Evolutionary conservation across 768 basidiomycete genomes (phyloP).

Genomic region (Russula sp.): DNA sequence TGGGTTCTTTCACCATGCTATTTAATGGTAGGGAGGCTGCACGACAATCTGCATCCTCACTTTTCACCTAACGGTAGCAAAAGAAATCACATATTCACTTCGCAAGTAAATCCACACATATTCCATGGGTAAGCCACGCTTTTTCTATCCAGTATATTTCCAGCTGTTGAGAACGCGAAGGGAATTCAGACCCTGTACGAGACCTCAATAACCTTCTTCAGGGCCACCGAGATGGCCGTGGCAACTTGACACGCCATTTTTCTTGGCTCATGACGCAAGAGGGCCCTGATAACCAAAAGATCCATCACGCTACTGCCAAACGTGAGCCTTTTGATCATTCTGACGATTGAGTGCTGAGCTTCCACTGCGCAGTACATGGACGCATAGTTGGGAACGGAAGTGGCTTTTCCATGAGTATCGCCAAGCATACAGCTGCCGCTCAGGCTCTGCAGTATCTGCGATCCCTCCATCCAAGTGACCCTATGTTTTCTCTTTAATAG

Average conservation of each 20-base stretch:
- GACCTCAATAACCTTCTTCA: slow-evolving; percentile 22
- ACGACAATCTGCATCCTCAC: neutral
- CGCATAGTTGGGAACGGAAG: neutral
- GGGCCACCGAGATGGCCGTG: neutral
- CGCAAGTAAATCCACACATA: neutral
- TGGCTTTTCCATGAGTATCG: neutral
- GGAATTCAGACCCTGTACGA: slow-evolving; percentile 3
- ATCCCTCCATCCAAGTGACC: neutral
- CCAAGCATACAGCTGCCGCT: neutral
- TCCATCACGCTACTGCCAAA: neutral
- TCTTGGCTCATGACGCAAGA: neutral
- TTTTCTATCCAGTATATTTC: neutral
- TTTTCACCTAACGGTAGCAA: neutral
- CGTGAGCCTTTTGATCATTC: slow-evolving; percentile 4
- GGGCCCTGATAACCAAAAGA: slow-evolving; percentile 9
- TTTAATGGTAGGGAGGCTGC: slow-evolving; percentile 5
- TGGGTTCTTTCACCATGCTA: neutral
- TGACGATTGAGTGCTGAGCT: neutral
- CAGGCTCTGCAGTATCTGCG: neutral
- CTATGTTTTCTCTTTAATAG: too few relatives aligned
- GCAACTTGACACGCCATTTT: slow-evolving; percentile 1
- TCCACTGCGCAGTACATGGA: slow-evolving; percentile 1
- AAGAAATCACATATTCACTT: neutral
- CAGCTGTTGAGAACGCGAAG: neutral
- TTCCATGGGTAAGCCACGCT: slow-evolving; percentile 4